Evolutionary conservation across 2,329 filamentous ascomycete species (phyloP).

Genomic region (Dactylellina drechsleri): DNA sequence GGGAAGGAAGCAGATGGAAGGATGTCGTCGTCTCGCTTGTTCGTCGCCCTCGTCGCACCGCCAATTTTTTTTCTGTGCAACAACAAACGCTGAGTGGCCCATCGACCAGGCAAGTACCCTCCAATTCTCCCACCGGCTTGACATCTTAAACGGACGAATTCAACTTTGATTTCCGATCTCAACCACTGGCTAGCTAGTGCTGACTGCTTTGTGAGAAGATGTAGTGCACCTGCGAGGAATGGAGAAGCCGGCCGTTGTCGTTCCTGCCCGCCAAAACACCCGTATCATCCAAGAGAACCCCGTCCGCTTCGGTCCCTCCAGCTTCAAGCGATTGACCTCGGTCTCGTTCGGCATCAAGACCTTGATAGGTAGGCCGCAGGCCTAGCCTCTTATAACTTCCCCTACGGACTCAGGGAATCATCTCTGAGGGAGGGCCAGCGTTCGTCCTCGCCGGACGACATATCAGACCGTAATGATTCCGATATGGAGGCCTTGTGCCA

Average conservation of each 20-base stretch:
- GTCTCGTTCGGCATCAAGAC: too few species aligned
- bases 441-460: background rate
- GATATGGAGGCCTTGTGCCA: slow-evolving; percentile 32
- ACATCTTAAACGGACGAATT: too few species aligned
- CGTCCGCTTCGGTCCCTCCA: background rate
- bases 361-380: too few species aligned
- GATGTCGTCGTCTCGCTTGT: background rate
- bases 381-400: too few species aligned
- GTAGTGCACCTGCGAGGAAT: background rate
- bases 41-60: background rate
- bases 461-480: slow-evolving; percentile 22
- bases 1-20: slow-evolving; percentile 13
- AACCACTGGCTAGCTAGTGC: background rate
- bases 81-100: background rate
- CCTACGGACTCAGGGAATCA: too few species aligned
- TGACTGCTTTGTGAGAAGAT: background rate
- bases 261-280: background rate
- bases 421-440: too few species aligned
- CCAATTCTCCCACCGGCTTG: too few species aligned
- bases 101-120: slow-evolving; percentile 9
- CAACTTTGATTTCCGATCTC: background rate
- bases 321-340: background rate
- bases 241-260: background rate
- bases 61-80: slow-evolving; percentile 3
- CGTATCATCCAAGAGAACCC: background rate